These are phyloP conservation scores for Microcyclosporella mali DNA, from an alignment of 2,329 filamentous ascomycete genomes.

Conservation along the genomic window DNA sequence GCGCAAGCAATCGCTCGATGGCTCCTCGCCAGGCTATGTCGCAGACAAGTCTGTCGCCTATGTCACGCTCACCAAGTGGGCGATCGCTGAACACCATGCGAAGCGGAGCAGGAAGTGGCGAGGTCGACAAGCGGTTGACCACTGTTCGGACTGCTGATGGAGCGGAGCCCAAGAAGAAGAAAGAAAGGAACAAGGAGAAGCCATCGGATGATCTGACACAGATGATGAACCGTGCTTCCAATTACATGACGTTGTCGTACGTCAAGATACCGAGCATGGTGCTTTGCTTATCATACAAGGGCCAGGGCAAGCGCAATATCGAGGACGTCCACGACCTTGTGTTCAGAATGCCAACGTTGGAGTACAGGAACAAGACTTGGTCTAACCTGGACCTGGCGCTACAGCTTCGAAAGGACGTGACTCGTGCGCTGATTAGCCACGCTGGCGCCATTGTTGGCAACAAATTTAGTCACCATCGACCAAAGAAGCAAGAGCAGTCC, in stretches of 20 bases:
- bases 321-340: constrained; percentile 98
- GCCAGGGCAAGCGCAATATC: constrained; percentile 88
- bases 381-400: constrained; percentile 92
- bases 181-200: constrained; percentile 54
- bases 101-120: constrained; percentile 19
- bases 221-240: constrained; percentile 92
- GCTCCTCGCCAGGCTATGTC: constrained; percentile 23
- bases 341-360: constrained; percentile 86
- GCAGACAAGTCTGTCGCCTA: constrained; percentile 20
- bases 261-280: constrained; percentile 94
- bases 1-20: constrained; percentile 13
- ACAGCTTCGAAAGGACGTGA: constrained; percentile 87
- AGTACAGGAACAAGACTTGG: constrained; percentile 99
- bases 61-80: constrained; percentile 28
- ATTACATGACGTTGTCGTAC: constrained; percentile 95
- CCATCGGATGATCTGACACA: constrained; percentile 84
- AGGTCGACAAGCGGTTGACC: constrained; percentile 15
- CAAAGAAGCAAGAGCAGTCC: constrained; percentile 69
- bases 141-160: not conserved
- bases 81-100: constrained; percentile 26
- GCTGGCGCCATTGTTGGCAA: constrained; percentile 95
- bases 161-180: constrained; percentile 23
- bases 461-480: constrained; percentile 86
- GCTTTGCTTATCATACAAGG: constrained; percentile 92
- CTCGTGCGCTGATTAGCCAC: constrained; percentile 88